Conservation (phyloP, 1,284 basidiomycete species). For the Phylloporus sp. region DNA sequence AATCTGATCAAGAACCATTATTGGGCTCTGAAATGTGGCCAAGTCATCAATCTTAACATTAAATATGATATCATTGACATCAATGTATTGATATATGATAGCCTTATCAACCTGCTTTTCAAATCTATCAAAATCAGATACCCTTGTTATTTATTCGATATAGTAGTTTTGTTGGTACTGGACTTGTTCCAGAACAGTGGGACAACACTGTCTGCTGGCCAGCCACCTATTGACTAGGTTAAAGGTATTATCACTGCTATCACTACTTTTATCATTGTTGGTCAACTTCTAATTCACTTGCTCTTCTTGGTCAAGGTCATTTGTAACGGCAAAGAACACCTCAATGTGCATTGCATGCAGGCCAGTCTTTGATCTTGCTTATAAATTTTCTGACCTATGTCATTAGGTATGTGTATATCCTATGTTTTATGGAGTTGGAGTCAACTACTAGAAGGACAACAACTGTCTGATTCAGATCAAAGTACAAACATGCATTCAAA, state of each 20-base stretch:
- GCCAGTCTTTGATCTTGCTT: too few species aligned
- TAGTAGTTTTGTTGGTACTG: slow-evolving; percentile 89
- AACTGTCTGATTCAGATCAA: too few species aligned
- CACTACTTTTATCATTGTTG: slow-evolving; percentile 83
- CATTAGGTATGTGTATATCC: too few species aligned
- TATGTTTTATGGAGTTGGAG: too few species aligned
- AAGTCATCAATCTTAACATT: slow-evolving; percentile 72
- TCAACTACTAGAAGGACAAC: too few species aligned
- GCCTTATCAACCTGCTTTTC: too few species aligned
- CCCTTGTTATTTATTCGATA: too few species aligned
- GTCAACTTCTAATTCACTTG: slow-evolving; percentile 29
- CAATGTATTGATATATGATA: slow-evolving; percentile 64
- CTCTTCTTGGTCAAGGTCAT: slow-evolving; percentile 76
- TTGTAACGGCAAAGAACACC: slow-evolving; percentile 78
- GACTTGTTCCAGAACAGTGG: slow-evolving; percentile 96
- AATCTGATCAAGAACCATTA: slow-evolving; percentile 45
- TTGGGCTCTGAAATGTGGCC: slow-evolving; percentile 65
- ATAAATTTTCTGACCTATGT: too few species aligned
- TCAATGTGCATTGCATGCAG: too few species aligned
- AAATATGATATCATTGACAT: slow-evolving; percentile 50
- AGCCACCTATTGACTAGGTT: slow-evolving; percentile 91
- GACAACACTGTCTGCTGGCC: slow-evolving; percentile 56
- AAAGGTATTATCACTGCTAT: slow-evolving; percentile 97
- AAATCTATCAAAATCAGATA: too few species aligned
- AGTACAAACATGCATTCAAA: too few species aligned